phyloP scores from a whole-genome alignment of 1,139 yeast genomes.

The Tardiomyces blankii region DNA sequence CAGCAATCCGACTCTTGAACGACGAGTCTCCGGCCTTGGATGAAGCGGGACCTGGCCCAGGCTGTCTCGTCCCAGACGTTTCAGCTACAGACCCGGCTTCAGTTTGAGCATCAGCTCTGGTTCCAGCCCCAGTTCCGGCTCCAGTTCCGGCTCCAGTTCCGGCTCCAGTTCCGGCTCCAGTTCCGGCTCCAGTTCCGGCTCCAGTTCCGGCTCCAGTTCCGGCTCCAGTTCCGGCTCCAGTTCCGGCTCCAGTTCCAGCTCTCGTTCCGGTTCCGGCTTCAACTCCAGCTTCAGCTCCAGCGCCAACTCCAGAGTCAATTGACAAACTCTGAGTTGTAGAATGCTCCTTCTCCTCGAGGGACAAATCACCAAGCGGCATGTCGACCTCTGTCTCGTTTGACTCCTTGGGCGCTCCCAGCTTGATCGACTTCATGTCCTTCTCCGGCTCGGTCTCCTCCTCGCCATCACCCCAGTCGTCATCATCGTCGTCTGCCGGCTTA shows the following conservation, averaged over 20 bases:
- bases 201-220: no score
- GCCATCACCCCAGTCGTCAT: not conserved
- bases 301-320: no score
- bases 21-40: slow-evolving; percentile 9
- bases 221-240: no score
- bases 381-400: not conserved
- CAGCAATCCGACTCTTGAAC: slow-evolving; percentile 33
- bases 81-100: not conserved
- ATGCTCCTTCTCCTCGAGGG: not conserved
- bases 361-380: not conserved
- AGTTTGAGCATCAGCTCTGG: not conserved
- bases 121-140: no score
- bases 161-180: no score
- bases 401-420: not conserved
- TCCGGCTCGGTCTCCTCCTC: not conserved
- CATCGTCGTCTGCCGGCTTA: not conserved
- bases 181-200: no score
- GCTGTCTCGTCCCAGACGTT: not conserved
- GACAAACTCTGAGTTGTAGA: not conserved
- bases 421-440: not conserved
- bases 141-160: no score
- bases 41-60: no score
- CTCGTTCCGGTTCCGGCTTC: no score
- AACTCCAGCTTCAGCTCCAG: no score
- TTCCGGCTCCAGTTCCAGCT: no score